Conservation (phyloP, 2,329 filamentous ascomycete species). For the Phaeophleospora eucalypticola region DNA sequence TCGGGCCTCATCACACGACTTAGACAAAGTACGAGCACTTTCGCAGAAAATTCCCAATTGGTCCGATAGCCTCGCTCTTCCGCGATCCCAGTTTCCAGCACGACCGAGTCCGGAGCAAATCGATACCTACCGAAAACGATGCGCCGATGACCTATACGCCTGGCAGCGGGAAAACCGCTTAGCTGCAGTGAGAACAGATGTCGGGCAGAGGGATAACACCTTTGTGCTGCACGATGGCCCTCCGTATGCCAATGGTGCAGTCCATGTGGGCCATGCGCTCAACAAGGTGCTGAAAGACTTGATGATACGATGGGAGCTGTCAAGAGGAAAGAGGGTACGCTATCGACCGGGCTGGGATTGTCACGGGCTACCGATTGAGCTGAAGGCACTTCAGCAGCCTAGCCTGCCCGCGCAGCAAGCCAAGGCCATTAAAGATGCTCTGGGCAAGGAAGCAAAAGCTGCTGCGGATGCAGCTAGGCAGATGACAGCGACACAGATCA, state of each 20-base stretch:
- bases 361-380: constrained; percentile 92
- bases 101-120: constrained; percentile 42
- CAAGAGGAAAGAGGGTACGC: constrained; percentile 68
- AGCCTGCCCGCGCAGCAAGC: constrained; percentile 31
- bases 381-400: constrained; percentile 74
- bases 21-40: constrained; percentile 9
- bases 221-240: constrained; percentile 94
- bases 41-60: constrained; percentile 20
- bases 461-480: constrained; percentile 31
- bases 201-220: constrained; percentile 40
- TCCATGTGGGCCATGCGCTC: constrained; percentile 90
- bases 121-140: constrained; percentile 64
- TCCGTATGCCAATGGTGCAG: constrained; percentile 87
- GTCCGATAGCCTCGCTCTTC: constrained; percentile 43
- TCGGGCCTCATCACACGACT: constrained; percentile 5
- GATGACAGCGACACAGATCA: constrained; percentile 53
- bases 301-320: constrained; percentile 74
- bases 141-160: constrained; percentile 80
- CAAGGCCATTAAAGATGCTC: constrained; percentile 36
- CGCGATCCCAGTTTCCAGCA: constrained; percentile 47
- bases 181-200: constrained; percentile 29
- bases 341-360: constrained; percentile 97
- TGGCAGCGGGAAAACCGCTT: constrained; percentile 65
- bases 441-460: constrained; percentile 27
- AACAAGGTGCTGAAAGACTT: constrained; percentile 98